Evolutionary conservation across 2,329 filamentous ascomycete genomes (phyloP).

Genomic region (Tolypocladium tropicale): DNA sequence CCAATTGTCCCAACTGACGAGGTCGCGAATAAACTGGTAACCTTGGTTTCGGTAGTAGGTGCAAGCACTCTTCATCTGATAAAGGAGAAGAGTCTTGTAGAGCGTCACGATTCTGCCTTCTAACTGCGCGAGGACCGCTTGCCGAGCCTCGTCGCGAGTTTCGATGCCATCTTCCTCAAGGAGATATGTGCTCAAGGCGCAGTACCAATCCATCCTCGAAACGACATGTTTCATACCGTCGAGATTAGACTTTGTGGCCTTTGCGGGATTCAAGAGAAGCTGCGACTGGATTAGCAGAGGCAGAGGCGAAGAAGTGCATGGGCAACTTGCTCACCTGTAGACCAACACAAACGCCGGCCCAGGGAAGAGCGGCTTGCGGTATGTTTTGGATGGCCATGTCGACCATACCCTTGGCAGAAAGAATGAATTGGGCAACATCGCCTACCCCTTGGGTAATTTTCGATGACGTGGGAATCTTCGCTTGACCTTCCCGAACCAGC

Average conservation of each 20-base stretch:
- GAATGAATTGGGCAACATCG: not conserved
- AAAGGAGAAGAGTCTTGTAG: not conserved
- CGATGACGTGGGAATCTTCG: not conserved
- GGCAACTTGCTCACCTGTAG: not conserved
- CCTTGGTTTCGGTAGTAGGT: not conserved
- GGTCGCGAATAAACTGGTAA: not conserved
- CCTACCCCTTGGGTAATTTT: not conserved
- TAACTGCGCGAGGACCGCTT: not conserved
- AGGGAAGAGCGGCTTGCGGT: not conserved
- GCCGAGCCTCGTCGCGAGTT: not conserved
- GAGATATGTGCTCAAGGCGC: not conserved
- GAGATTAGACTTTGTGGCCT: not conserved
- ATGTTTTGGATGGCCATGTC: not conserved
- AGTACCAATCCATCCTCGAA: not conserved
- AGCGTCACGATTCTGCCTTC: not conserved
- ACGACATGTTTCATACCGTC: not conserved
- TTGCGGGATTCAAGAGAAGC: not conserved
- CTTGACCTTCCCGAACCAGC: not conserved
- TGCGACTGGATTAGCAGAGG: not conserved
- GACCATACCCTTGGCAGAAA: not conserved
- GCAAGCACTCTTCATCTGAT: not conserved
- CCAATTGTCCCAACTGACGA: not conserved
- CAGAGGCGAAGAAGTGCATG: not conserved
- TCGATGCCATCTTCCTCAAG: not conserved
- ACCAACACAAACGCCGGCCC: not conserved